Evolutionary conservation across 495 filamentous ascomycete genomes (phyloP), one percentile per base, ranked within the genome.

Genomic region (Aspergillus asperescens): DNA sequence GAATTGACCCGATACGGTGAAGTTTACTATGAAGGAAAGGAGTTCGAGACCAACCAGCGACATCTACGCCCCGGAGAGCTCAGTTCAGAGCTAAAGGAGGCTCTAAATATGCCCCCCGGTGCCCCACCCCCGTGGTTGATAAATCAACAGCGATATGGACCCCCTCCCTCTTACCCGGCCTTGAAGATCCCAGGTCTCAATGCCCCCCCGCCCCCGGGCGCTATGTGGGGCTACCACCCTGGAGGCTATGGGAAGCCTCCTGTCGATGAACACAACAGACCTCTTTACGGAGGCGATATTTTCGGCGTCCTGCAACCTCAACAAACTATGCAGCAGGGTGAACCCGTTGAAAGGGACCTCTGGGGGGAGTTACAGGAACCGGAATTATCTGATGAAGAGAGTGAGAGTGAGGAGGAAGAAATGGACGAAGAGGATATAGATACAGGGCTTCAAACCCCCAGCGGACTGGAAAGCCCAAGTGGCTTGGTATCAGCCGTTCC

Each of bases 11-110:
- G 90, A 16, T 97, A 95, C 61, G 93, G 93, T 23, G 93, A 98
- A 67, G 90, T 97, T 15, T 98, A 98, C 68, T 96, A 96, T 63
- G 93, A 98, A 62, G 93, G 93, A 58, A 98, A 98, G 65, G 93
- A 98, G 68, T 95, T 88, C 65, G 93, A 98, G 70, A 95, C 91
- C 5, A 95, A 97, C 71, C 77, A 95, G 40, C 82, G 83, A 57
- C 88, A 96, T 71, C 77, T 96, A 41, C 83, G 88, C 46, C 89
- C 94, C 4, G 93, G 93, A 29, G 91, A 97, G 60, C 66, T 96
- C 39, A 93, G 86, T 58, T 87, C 96, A 28, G 86, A 90, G 58
- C 74, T 97, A 38, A 90, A 89, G 60, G 93, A 97, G 58, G 92
- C 93, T 13, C 77, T 98, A 2, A 93, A 88, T 63, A 98, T 98